Base-by-base conservation (phyloP, 176 grass and related monocot species). In the Saccharum spontaneum region DNA sequence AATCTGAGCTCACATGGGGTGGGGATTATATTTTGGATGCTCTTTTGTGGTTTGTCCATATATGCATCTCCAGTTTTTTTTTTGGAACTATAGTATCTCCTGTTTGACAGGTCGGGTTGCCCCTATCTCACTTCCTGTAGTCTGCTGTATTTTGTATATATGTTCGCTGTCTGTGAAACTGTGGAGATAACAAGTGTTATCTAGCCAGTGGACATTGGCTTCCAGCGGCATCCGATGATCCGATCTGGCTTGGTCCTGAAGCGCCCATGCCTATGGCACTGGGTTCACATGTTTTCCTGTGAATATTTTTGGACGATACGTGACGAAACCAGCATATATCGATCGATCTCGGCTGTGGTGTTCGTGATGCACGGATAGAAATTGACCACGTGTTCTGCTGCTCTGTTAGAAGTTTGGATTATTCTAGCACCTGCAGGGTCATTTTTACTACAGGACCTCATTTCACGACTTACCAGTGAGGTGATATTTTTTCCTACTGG, bases 211-310 rank as follows among this genome's bases (percentile, higher is more conserved):
- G 6, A 11, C 41, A 66, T 8, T 59, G 69, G 33, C 20, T 7
- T 65, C 30, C 50, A 77, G 67, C 33, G 36, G 10, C 66, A 67
- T 84, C 41, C 39, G 23, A 50, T 37, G 36, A 5, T 33, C 33
- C 33, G 36, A 37, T 40, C 13, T 77, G 34, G 40, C 31, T 55
- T 78, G 88, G 71, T 82, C 52, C 88, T 70, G 77, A 69, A 49
- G 22, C 22, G 73, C 67, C 31, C 36, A 50, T 50, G 48, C 14
- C 23, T 9, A 63, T 33, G 77, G 23, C 59, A 69, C 71, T 63
- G 9, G 33, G 22, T 11, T 79, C 36, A 79, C 40, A 30, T 75
- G 71, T 65, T 68, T 62, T 73, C 39, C 8, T 44, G 67, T 73
- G 37, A 44, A 28, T 31, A 59, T 31, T 73, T 86, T 72, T 78